Base-by-base conservation (phyloP, 1,139 yeast species). In the Maudiozyma humilis region DNA sequence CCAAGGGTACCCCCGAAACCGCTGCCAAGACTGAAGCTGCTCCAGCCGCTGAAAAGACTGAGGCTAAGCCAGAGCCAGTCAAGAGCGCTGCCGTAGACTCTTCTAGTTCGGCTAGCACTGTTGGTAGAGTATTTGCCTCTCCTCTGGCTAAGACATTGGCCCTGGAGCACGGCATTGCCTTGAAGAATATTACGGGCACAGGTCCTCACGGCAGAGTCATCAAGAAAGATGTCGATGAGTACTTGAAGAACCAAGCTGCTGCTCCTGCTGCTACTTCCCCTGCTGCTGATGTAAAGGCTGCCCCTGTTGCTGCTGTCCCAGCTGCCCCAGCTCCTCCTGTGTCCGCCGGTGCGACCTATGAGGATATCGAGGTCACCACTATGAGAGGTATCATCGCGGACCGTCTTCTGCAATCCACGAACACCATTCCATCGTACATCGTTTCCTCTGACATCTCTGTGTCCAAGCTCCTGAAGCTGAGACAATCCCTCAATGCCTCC, bases 151-250 rank as follows among this genome's bases (percentile, higher is more conserved):
- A 89, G 75, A 79, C 80, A 55, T 73, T 91, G 59, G 99, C 99
- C 49, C 75, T 89, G 57, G 96, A 89, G 67, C 79, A 82, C 69
- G 97, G 97, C 58, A 75, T 91, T 58, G 76, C 95, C 38, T 77
- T 91, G 59, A 85, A 82, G 71, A 79, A 78, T 57, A 72, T 91
- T 62, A 79, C 79, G 69, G 98, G 97, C 57, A 69, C 95, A 39
- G 98, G 98, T 58, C 97, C 97, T 64, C 75, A 76, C 59, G 97
- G 97, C 54, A 84, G 98, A 73, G 86, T 91, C 62, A 75, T 85
- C 54, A 93, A 91, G 63, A 79, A 79, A 60, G 98, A 91, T 65
- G 83, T 91, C 51, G 96, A 89, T 70, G 72, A 71, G 62, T 77
- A 71, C 71, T 65, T 75, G 61, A 39, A 43, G 36, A 54, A 66